Evolutionary conservation across 163 green algal species (phyloP), one percentile per base, ranked within the genome.

Genomic region (Scenedesmus sp.): DNA sequence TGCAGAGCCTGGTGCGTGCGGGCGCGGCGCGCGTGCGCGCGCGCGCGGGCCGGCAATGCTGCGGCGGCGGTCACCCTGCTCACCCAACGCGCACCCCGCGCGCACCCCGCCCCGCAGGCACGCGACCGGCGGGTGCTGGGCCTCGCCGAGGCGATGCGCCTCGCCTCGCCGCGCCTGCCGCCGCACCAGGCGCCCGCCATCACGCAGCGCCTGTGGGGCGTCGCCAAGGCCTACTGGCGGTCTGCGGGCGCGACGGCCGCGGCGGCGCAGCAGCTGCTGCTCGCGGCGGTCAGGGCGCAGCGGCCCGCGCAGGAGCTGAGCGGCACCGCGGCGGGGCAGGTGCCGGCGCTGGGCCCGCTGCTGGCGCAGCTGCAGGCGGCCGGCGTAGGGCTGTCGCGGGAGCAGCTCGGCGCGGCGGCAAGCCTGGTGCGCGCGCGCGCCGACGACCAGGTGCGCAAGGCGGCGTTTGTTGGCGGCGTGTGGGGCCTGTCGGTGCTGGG

Each of bases 401-500:
- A 67, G 74, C 74, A 81, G 74, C 47, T 75, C 33, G 62, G 34
- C 24, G 74, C 74, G 17, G 74, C 74, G 22, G 48, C 64, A 39
- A 14, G 20, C n/a, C 63, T 75, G 33, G 33, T 75, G 17, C n/a
- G 22, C 10, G 39, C 51, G 7, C n/a, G 63, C 11, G 31, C 62
- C 24, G 57, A 73, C 62, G 63, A 70, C 4, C 20, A n/a, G 56
- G 26, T 64, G 56, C 33, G 65, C 28, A 42, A 45, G 7, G 7
- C 34, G 51, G 64, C 75, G 20, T 71, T 73, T 42, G 75, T 77
- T 26, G n/a, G 9, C 18, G 75, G 42, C 18, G 33, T 83, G 64
- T 83, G 75, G 75, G 75, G 28, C 33, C 47, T 83, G 56, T 45
- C 75, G 4, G 44, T 28, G 26, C 39, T 83, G n/a, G 75, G 75